A percentile compares a stretch with the other conserved stretches of the same genome.
Evolutionary conservation across 257 asterid species (phyloP).

Genomic region (Solanum appendiculatum): DNA sequence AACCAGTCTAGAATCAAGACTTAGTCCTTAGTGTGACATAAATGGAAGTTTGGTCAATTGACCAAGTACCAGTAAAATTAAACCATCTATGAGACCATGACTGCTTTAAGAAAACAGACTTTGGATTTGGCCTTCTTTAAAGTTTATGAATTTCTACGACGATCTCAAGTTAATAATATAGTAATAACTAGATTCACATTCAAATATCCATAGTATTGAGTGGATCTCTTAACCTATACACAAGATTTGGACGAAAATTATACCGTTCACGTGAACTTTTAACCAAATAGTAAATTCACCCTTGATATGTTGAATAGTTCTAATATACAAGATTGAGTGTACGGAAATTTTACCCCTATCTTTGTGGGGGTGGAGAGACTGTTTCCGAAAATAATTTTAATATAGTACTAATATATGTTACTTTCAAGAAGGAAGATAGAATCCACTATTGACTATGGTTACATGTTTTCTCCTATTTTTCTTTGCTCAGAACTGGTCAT

Average conservation of each 20-base stretch:
- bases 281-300: not conserved
- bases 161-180: not conserved
- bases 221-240: not conserved
- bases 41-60: conserved; percentile 2
- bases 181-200: not conserved
- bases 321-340: not conserved
- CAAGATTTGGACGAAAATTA: not conserved
- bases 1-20: not conserved
- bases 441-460: not conserved
- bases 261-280: not conserved
- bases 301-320: not conserved
- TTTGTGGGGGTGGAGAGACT: not conserved
- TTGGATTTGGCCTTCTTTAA: not conserved
- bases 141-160: not conserved
- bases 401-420: not conserved
- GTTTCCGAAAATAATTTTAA: not conserved
- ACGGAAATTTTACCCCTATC: not conserved
- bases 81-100: not conserved
- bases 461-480: not conserved
- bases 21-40: not conserved
- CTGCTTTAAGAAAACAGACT: not conserved
- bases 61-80: not conserved
- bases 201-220: not conserved
- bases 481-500: not conserved
- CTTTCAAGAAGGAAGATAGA: not conserved